Evolutionary conservation across 768 basidiomycete genomes (phyloP).

Genomic region (Mycena sanguinolenta): DNA sequence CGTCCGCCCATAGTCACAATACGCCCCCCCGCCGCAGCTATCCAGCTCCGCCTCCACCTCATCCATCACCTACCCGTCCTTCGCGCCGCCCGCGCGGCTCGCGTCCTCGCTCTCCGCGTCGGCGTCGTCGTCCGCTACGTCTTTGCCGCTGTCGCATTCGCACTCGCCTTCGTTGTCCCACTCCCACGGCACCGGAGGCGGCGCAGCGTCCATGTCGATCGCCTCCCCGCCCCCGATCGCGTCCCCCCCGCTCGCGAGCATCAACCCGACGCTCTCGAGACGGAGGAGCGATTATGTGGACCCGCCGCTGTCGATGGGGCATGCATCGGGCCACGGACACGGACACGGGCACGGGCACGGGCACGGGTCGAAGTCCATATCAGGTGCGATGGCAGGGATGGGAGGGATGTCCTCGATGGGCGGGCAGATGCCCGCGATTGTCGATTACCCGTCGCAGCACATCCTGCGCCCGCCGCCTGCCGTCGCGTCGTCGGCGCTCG

Average conservation of each 20-base stretch:
- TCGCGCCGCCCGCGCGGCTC: conserved; percentile 55
- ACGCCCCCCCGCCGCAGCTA: conserved; percentile 54
- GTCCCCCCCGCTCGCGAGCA: conserved; percentile 80
- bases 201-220: no score
- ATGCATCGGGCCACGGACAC: no score
- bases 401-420: no score
- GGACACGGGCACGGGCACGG: no score
- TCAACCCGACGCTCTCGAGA: conserved; percentile 82
- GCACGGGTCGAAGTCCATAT: no score
- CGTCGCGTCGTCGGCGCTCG: conserved; percentile 76
- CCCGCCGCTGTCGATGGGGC: no score
- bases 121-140: no score
- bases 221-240: conserved; percentile 28
- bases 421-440: no score
- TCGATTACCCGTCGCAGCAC: conserved; percentile 85
- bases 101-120: no score
- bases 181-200: background rate
- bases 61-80: conserved; percentile 69
- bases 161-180: conserved; percentile 42
- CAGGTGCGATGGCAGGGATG: no score
- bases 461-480: conserved; percentile 85
- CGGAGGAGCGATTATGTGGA: conserved; percentile 87
- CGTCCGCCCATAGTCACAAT: conserved; percentile 44
- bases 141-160: no score
- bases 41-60: conserved; percentile 50